Percentiles rank a stretch among this genome's conserved stretches.
phyloP scores from a whole-genome alignment of 2,329 filamentous ascomycete genomes.

The Bisporella sp. region DNA sequence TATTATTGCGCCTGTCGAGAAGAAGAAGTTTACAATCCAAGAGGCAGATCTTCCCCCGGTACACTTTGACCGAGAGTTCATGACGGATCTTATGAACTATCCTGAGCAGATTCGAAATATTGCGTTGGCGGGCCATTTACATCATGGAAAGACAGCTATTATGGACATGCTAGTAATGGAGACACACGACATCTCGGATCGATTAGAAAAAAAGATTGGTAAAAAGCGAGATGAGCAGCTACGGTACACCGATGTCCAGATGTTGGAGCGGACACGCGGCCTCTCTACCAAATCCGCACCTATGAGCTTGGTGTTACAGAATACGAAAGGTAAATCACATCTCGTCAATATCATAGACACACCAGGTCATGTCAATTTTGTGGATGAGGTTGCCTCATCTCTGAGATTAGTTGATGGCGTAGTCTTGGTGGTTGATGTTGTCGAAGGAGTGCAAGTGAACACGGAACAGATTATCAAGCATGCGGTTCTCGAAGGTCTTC shows the following conservation, averaged over 20 bases:
- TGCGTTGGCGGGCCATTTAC: slow-evolving; percentile 83
- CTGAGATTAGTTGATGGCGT: slow-evolving; percentile 85
- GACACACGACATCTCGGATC: slow-evolving; percentile 79
- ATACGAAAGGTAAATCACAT: slow-evolving; percentile 88
- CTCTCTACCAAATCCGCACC: slow-evolving; percentile 88
- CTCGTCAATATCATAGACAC: slow-evolving; percentile 93
- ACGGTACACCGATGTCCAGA: slow-evolving; percentile 87
- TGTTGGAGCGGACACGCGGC: slow-evolving; percentile 82
- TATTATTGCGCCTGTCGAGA: slow-evolving; percentile 85
- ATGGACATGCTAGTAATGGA: slow-evolving; percentile 98
- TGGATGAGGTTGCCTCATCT: slow-evolving; percentile 88
- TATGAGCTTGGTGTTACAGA: slow-evolving; percentile 87
- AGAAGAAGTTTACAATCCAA: slow-evolving; percentile 94
- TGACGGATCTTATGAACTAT: slow-evolving; percentile 94
- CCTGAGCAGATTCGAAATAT: slow-evolving; percentile 92
- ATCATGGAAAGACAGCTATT: slow-evolving; percentile 96
- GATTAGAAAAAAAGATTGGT: slow-evolving; percentile 73
- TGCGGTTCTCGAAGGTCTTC: slow-evolving; percentile 82
- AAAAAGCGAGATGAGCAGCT: slow-evolving; percentile 82
- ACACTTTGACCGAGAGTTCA: slow-evolving; percentile 81
- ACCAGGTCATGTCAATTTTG: slow-evolving; percentile 96
- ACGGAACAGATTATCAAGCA: slow-evolving; percentile 97
- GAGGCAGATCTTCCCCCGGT: slow-evolving; percentile 87
- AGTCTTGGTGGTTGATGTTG: slow-evolving; percentile 88
- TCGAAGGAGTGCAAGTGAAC: slow-evolving; percentile 98